Base-by-base conservation (phyloP, 257 asterid genomes). In the Capsicum pubescens region DNA sequence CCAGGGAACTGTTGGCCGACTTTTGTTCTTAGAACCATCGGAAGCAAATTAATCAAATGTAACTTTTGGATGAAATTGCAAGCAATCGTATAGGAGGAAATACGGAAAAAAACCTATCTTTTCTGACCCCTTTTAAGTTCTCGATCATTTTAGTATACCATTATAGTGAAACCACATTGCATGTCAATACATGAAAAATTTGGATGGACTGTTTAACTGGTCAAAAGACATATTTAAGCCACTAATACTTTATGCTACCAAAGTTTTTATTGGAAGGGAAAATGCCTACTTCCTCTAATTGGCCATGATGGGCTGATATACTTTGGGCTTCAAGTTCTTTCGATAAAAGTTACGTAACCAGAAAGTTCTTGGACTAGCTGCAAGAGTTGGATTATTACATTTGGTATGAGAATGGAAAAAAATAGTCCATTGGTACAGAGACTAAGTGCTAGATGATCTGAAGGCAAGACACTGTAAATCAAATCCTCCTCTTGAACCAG, bases 151-250 rank as follows among this genome's bases (percentile, higher is more conserved):
- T 50, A 48, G 80, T 50, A 19, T 21, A 74, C 12, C 57, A 71
- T 44, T 71, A 72, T 2, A n/a, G 80, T 48, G 48, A 48, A 46
- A 72, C 42, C 57, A 3, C 58, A 71, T 48, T n/a, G 19, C 59
- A 50, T 3, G 60, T 50, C 3, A 74, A 21, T 8, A 52, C 7
- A 50, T 52, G 46, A 76, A 14, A 76, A 21, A 12, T 26, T 76
- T 21, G 81, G 39, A 52, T 76, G 81, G 81, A 8, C 63, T 21
- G 81, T 76, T 76, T 52, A 76, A 76, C 81, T 50, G 81, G 61
- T 76, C 63, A 76, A 32, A 76, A 32, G 60, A 52, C 46, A 76
- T 76, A 52, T 76, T 21, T 12, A 76, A 52, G 61, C 13, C 61
- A 76, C 77, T 21, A 12, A 12, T 21, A 46, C 0, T 72, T 71